Evolutionary conservation across 2,329 filamentous ascomycete species (phyloP).

Genomic region (Gnomoniopsis sp.): DNA sequence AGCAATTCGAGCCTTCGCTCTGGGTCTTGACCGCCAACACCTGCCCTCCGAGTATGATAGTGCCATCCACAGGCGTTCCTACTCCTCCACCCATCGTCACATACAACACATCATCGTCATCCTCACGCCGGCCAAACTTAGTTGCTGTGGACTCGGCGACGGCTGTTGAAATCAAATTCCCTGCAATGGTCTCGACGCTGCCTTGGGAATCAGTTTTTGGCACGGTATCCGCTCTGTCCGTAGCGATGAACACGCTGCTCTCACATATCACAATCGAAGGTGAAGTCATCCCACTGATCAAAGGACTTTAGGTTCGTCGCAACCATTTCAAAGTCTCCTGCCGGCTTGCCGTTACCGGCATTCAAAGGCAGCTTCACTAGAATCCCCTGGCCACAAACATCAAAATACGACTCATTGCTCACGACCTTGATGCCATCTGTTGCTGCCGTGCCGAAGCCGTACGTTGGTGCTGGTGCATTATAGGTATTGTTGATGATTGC

Average conservation of each 20-base stretch:
- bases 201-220: constrained; percentile 15
- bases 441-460: constrained; percentile 17
- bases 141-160: constrained; percentile 18
- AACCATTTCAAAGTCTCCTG: constrained; percentile 16
- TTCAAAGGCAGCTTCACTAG: constrained; percentile 22
- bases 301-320: constrained; percentile 5
- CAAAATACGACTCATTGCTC: constrained; percentile 23
- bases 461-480: constrained; percentile 18
- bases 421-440: constrained; percentile 27
- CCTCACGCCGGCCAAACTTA: constrained; percentile 14
- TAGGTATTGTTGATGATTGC: constrained; percentile 23
- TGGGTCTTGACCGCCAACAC: constrained; percentile 11
- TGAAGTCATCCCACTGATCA: constrained; percentile 22
- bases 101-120: constrained; percentile 13
- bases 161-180: constrained; percentile 19
- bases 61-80: constrained; percentile 14
- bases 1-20: constrained; percentile 1
- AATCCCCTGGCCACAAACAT: constrained; percentile 22
- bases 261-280: constrained; percentile 21
- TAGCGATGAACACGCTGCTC: constrained; percentile 20
- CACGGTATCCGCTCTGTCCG: constrained; percentile 20
- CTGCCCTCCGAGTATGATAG: constrained; percentile 14
- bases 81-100: constrained; percentile 15
- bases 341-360: constrained; percentile 13
- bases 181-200: constrained; percentile 18